phyloP scores from a whole-genome alignment of 768 basidiomycete genomes.

The Leucocoprinus birnbaumii region DNA sequence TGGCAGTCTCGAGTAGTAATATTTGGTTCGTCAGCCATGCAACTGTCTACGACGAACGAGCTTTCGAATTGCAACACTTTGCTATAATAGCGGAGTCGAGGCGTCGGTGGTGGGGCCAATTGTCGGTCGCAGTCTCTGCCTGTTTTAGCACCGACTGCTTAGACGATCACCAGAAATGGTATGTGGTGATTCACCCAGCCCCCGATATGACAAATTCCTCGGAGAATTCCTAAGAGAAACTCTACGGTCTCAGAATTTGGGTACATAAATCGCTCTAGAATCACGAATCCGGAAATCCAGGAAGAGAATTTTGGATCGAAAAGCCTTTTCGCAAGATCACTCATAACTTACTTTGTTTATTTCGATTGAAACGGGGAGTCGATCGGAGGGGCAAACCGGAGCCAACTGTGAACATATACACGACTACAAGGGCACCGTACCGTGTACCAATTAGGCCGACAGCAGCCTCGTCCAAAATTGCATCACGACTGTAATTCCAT shows the following conservation, averaged over 20 bases:
- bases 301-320: background rate
- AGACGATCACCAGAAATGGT: constrained; percentile 4
- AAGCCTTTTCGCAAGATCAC: background rate
- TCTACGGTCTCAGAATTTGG: background rate
- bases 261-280: background rate
- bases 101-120: constrained; percentile 6
- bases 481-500: constrained; percentile 12
- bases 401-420: constrained; percentile 13
- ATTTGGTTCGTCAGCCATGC: background rate
- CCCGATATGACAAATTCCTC: constrained; percentile 2
- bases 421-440: constrained; percentile 7
- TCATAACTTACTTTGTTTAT: constrained; percentile 3
- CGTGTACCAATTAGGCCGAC: constrained; percentile 5
- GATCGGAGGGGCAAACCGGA: constrained; percentile 9
- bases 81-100: background rate
- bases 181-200: constrained; percentile 5
- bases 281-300: background rate
- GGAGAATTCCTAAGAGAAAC: background rate
- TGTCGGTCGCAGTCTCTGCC: background rate
- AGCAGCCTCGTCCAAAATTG: constrained; percentile 10
- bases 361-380: constrained; percentile 10
- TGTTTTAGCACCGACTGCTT: background rate
- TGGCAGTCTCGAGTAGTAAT: background rate
- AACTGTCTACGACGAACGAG: too few relatives aligned
- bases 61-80: too few relatives aligned